A percentile compares a stretch with the other conserved stretches of the same genome.
Evolutionary conservation across 2,329 filamentous ascomycete genomes (phyloP).

Genomic region (Bisporella sp.): DNA sequence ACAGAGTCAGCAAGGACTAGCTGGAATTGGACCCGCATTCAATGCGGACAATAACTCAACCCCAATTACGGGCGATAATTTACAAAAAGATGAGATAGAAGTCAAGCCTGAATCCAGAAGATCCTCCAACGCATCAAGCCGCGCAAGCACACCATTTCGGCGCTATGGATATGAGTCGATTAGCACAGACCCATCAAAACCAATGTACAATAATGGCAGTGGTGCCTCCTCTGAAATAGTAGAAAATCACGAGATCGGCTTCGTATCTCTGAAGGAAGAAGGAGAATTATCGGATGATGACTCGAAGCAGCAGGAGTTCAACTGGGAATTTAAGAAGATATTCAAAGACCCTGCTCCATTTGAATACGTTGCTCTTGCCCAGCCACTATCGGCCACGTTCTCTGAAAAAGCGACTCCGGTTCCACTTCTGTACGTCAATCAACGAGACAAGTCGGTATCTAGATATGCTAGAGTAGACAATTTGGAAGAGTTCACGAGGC

Average conservation of each 20-base stretch:
- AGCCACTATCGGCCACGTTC: constrained; percentile 36
- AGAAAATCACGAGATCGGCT: too few species aligned
- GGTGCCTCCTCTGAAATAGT: too few species aligned
- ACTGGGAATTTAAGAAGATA: constrained; percentile 34
- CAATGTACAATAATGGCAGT: too few species aligned
- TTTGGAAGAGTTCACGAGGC: constrained; percentile 34
- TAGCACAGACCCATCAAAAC: too few species aligned
- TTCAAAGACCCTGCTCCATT: constrained; percentile 32
- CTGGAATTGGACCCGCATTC: too few species aligned
- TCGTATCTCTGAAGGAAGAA: constrained; percentile 1
- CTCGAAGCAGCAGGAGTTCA: constrained; percentile 24
- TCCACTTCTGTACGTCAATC: constrained; percentile 37
- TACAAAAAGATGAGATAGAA: too few species aligned
- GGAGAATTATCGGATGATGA: constrained; percentile 6
- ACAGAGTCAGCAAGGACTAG: too few species aligned
- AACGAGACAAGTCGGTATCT: constrained; percentile 35
- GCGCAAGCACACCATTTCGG: constrained; percentile 5
- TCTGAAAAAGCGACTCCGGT: constrained; percentile 35
- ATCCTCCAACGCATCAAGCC: neutral
- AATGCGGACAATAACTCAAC: neutral
- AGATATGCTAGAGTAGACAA: constrained; percentile 38
- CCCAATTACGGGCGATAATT: neutral
- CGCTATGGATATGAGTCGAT: neutral
- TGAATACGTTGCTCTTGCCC: constrained; percentile 40
- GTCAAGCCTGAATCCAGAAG: neutral